Evolutionary conservation across 2,329 filamentous ascomycete genomes (phyloP), one percentile per base, ranked within the genome.

Genomic region (Colletotrichum ledebouriae): DNA sequence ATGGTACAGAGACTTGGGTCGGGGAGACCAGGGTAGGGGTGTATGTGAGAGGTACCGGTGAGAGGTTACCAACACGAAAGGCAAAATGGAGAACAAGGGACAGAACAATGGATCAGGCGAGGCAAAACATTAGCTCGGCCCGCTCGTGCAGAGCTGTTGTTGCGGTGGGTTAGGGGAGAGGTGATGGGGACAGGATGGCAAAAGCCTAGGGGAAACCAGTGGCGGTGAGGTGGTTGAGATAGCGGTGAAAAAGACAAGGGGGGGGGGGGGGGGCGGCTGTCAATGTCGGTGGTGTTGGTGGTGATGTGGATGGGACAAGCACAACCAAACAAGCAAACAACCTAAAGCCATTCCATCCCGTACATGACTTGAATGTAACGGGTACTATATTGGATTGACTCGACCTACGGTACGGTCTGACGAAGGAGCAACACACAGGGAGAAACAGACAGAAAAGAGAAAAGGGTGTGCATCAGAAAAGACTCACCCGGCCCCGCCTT

Each of bases 401-500:
- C 13, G 37, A 39, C 10, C 7, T 39, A 39, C 15, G 49, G 29
- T 13, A 39, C 29, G 29, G 29, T 17, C 34, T 53, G 49, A 53
- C 49, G 25, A 37, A n/a, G 17, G 9, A n/a, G 10, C n/a, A 29
- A n/a, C 9, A 4, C 55, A 3, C 20, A 13, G 17, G 17, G 46
- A 47, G 25, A 49, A 20, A 29, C 29, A 29, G n/a, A 29, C 33
- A 34, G 15, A 49, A 12, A 49, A 42, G 57, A 59, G 20, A 41
- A 50, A 50, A 47, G 44, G 39, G 42, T 22, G 29, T 29, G 29
- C 29, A 55, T 17, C 42, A 25, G 53, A 34, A 6, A 60, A 59
- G 46, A 73, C 78, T 57, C 60, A 82, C 80, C 80, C 81, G 63
- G 80, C 79, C 15, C 80, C 80, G 9, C 76, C 80, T 55, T 82